Conservation (phyloP, 768 basidiomycete genomes). For the Suillus placidus region DNA sequence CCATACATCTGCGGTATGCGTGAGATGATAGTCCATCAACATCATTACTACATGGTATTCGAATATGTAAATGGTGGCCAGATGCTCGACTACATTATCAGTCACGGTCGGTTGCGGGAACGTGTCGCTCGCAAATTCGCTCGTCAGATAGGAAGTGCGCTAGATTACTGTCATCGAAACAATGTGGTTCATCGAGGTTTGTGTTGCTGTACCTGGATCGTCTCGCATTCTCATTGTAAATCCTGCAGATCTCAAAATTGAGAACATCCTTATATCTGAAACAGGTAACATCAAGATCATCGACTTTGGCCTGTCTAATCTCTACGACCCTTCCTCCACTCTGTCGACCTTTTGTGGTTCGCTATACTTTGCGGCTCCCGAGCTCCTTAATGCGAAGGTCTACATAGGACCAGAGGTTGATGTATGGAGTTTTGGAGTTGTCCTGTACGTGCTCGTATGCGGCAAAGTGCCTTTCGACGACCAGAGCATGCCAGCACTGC, state of each 20-base stretch:
- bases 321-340: conserved; percentile 81
- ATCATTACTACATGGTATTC: conserved; percentile 99
- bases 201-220: conserved; percentile 23
- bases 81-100: conserved; percentile 99
- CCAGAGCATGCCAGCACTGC: conserved; percentile 98
- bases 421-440: conserved; percentile 98
- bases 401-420: conserved; percentile 99
- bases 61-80: conserved; percentile 99
- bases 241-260: conserved; percentile 88
- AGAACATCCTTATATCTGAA: conserved; percentile 98
- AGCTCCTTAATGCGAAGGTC: conserved; percentile 93
- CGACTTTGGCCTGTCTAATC: conserved; percentile 97
- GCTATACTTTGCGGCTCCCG: conserved; percentile 97
- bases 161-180: conserved; percentile 97
- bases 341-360: conserved; percentile 97
- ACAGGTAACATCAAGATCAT: conserved; percentile 99
- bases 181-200: conserved; percentile 94
- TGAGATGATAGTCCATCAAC: conserved; percentile 95
- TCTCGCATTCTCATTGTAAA: conserved; percentile 9
- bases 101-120: conserved; percentile 93
- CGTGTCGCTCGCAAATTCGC: conserved; percentile 97
- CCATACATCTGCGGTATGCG: conserved; percentile 99
- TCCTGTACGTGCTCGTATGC: conserved; percentile 95
- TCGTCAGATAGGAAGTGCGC: conserved; percentile 92
- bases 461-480: conserved; percentile 99